Evolutionary conservation across 1,284 basidiomycete genomes (phyloP).

Genomic region (Marasmius tenuissimus): DNA sequence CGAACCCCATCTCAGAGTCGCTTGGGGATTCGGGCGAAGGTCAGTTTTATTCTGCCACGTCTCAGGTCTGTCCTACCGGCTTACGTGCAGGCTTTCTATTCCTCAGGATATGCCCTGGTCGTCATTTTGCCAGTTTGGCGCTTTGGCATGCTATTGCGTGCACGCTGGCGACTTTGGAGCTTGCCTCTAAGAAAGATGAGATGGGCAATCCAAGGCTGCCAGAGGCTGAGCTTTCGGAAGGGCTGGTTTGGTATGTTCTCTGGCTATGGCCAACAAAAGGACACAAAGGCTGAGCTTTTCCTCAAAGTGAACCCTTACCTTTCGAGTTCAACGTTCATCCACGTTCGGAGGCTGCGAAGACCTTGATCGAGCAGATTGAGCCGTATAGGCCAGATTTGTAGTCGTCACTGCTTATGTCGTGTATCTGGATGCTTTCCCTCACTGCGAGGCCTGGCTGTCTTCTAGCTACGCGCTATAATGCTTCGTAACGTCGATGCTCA

Average conservation of each 20-base stretch:
- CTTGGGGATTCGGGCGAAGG: conserved; percentile 6
- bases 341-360: background rate
- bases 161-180: background rate
- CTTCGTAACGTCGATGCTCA: too few relatives aligned
- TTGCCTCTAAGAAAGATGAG: background rate
- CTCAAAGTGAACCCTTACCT: background rate
- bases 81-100: background rate
- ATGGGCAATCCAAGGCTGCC: background rate
- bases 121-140: background rate
- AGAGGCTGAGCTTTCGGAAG: background rate
- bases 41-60: background rate
- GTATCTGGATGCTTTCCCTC: background rate
- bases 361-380: background rate
- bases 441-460: background rate
- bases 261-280: too few relatives aligned
- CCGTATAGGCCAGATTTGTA: background rate
- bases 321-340: background rate
- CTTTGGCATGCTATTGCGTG: background rate
- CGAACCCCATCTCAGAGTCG: background rate
- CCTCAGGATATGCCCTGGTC: background rate
- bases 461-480: background rate
- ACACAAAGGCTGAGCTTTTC: background rate
- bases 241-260: background rate
- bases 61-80: background rate
- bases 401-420: background rate